Evolutionary conservation across 768 basidiomycete genomes (phyloP), one percentile per base, ranked within the genome.

Genomic region (Tremella mesenterica): DNA sequence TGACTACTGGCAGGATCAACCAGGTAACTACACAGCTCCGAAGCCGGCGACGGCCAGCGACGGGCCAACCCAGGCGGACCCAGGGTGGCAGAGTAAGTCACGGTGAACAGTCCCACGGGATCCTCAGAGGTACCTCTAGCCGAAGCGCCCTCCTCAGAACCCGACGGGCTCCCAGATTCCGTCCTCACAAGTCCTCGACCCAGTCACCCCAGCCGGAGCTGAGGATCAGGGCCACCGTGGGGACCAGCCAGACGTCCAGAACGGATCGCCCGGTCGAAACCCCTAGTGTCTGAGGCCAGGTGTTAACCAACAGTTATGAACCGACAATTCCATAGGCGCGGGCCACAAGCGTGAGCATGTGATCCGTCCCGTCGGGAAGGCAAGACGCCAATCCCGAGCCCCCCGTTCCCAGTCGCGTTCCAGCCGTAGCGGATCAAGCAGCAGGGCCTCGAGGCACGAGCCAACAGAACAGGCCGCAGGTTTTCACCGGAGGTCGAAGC

Each of bases 1-100:
- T 82, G 80, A 83, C 81, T 83, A 83, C 81, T 83, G 81, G 83
- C 81, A 83, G 81, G 81, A 83, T 83, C 82, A 83, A 83, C 82
- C 82, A 83, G 83, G 81, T 83, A 82, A 82, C 81, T 81, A 81
- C 77, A 10, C 10, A 18, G 33, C 33, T 10, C 18, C 76, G 61
- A 66, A 28, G 13, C 33, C 31, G 45, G 45, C 50, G 48, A 18
- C 31, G 39, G 33, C 28, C 45, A 49, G 18, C 39, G 20, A 44
- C 20, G 27, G 18, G 29, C n/a, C 31, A 16, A 28, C 51, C 60
- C 59, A 51, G 53, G 52, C 36, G 58, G 57, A 46, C 18, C 50
- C 50, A 48, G 51, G 29, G 53, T 50, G 54, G 52, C 38, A 47
- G 50, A 52, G 48, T 54, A 58, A 51, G 47, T 39, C 45, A 38